Evolutionary conservation across 176 grass and related monocot species (phyloP).

Genomic region (barley (Hordeum vulgare)): DNA sequence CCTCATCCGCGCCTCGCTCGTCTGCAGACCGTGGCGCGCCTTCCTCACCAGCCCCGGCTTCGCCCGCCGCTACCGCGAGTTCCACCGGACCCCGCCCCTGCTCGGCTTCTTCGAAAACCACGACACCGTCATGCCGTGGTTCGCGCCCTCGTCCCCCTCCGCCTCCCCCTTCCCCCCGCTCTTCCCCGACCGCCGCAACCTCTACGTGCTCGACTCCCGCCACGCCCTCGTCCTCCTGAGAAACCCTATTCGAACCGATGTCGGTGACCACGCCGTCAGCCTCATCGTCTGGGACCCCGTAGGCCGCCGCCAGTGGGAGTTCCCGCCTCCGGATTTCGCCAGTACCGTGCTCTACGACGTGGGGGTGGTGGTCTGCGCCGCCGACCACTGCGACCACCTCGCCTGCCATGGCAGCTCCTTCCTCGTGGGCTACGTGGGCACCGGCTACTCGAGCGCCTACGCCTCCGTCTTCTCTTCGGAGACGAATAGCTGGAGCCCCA

Average conservation of each 20-base stretch:
- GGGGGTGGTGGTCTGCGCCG: neutral
- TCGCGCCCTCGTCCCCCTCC: neutral
- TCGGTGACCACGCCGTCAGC: neutral
- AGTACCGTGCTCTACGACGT: neutral
- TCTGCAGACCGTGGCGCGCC: neutral
- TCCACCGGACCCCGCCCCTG: neutral
- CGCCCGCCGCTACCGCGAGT: neutral
- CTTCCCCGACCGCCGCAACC: neutral
- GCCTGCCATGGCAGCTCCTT: neutral
- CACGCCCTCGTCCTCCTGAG: constrained; percentile 1
- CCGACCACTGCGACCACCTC: neutral
- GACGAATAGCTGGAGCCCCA: neutral
- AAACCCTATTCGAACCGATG: neutral
- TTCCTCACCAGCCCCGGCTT: neutral
- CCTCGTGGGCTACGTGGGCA: neutral
- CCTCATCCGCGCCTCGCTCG: neutral
- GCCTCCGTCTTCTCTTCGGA: neutral
- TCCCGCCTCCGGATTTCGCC: neutral
- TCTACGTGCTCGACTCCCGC: neutral
- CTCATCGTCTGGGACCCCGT: neutral
- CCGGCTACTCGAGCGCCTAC: neutral
- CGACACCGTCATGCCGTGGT: neutral
- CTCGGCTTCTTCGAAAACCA: neutral
- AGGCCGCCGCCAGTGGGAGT: neutral
- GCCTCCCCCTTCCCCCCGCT: neutral